Conservation (phyloP, 2,329 filamentous ascomycete genomes). For the Intubia oerlemansii region DNA sequence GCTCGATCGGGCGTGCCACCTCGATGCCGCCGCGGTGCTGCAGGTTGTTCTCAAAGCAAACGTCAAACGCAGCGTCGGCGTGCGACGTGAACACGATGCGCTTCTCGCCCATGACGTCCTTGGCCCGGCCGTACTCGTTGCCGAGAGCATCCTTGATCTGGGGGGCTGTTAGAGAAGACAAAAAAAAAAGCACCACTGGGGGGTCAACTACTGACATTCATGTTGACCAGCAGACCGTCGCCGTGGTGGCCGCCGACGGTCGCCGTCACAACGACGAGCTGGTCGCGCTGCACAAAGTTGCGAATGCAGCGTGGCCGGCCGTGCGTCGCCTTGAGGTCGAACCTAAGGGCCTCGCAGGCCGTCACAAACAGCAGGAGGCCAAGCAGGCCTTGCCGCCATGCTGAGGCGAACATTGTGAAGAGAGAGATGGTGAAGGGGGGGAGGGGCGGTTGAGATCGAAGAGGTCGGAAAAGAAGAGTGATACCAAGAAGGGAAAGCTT, state of each 20-base stretch:
- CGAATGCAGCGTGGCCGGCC: conserved; percentile 69
- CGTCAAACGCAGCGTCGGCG: conserved; percentile 79
- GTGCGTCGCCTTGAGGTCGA: conserved; percentile 60
- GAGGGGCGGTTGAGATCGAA: background rate
- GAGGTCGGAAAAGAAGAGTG: too few relatives aligned
- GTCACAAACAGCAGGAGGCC: conserved; percentile 33
- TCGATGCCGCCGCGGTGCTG: conserved; percentile 18
- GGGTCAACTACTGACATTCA: conserved; percentile 69
- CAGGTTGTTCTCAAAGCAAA: conserved; percentile 82
- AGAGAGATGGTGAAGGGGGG: background rate
- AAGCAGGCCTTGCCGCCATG: conserved; percentile 35
- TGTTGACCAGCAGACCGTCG: conserved; percentile 84
- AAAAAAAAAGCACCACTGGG: too few relatives aligned
- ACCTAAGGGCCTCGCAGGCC: conserved; percentile 56
- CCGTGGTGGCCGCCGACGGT: conserved; percentile 69
- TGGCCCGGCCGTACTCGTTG: conserved; percentile 86
- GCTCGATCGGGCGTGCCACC: conserved; percentile 55
- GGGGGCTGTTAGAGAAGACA: too few relatives aligned
- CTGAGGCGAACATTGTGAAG: conserved; percentile 13
- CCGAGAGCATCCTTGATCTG: conserved; percentile 90
- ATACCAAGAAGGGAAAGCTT: too few relatives aligned
- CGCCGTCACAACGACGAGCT: conserved; percentile 85
- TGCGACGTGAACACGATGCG: conserved; percentile 88
- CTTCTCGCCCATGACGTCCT: conserved; percentile 79
- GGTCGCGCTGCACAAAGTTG: conserved; percentile 86